Conservation (phyloP, 2,329 filamentous ascomycete species). For the Sclerotiophoma versabilis region DNA sequence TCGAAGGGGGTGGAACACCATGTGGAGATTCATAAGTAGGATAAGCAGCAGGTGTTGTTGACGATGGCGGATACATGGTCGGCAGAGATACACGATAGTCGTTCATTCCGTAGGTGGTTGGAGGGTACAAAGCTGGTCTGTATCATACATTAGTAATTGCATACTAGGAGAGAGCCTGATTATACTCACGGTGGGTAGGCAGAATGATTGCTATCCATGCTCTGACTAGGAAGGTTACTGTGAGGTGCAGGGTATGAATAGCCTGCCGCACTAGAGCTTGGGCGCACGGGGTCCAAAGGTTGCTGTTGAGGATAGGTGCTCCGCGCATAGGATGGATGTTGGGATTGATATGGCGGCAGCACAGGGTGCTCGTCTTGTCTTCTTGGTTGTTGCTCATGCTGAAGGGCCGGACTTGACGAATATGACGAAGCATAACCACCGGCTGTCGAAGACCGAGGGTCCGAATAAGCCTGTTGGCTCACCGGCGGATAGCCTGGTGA, state of each 20-base stretch:
- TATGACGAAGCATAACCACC: constrained; percentile 40
- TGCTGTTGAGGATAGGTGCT: constrained; percentile 47
- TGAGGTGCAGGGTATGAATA: constrained; percentile 46
- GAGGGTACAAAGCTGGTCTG: constrained; percentile 44
- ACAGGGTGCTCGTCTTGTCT: constrained; percentile 38
- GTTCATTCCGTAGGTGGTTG: constrained; percentile 43
- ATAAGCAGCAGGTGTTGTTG: constrained; percentile 42
- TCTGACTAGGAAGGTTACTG: constrained; percentile 37
- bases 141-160: background rate
- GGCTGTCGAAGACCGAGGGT: constrained; percentile 37
- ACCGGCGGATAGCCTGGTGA: constrained; percentile 42
- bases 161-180: too few species aligned
- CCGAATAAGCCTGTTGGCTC: constrained; percentile 39
- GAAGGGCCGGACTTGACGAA: constrained; percentile 34
- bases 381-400: constrained; percentile 34
- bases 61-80: constrained; percentile 46
- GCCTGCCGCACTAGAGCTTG: constrained; percentile 35
- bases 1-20: constrained; percentile 28
- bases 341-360: constrained; percentile 43
- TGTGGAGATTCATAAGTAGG: constrained; percentile 40
- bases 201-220: constrained; percentile 37
- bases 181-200: constrained; percentile 45
- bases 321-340: constrained; percentile 34
- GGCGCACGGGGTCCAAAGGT: constrained; percentile 37
- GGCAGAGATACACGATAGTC: constrained; percentile 44